Evolutionary conservation across 306 rosid genomes (phyloP).

Genomic region (Parietaria judaica): DNA sequence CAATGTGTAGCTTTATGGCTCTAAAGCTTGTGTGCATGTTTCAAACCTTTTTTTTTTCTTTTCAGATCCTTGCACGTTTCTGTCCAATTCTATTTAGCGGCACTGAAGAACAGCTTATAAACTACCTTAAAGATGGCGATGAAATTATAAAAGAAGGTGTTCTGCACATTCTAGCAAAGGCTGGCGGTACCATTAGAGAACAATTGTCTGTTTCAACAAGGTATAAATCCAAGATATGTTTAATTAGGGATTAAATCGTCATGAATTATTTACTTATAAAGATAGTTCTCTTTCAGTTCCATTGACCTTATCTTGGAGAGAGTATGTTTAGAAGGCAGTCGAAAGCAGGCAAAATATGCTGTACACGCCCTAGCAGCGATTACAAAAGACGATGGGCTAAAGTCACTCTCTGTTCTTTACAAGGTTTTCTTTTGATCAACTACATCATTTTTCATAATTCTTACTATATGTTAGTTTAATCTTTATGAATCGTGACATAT

Average conservation of each 20-base stretch:
- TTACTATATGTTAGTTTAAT: constrained; percentile 5
- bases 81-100: constrained; percentile 78
- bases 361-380: constrained; percentile 93
- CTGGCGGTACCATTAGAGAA: constrained; percentile 89
- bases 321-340: constrained; percentile 82
- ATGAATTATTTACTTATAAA: constrained; percentile 22
- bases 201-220: constrained; percentile 70
- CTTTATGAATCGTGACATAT: constrained; percentile 25
- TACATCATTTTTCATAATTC: constrained; percentile 23
- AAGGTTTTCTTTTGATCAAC: constrained; percentile 70
- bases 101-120: constrained; percentile 65
- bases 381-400: constrained; percentile 93
- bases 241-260: constrained; percentile 13
- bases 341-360: constrained; percentile 93
- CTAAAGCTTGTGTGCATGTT: background rate
- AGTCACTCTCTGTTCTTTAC: constrained; percentile 88
- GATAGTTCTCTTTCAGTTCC: constrained; percentile 51
- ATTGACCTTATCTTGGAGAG: constrained; percentile 84
- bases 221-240: constrained; percentile 30
- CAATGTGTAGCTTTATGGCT: constrained; percentile 14
- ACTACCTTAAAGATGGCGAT: constrained; percentile 74
- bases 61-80: constrained; percentile 84
- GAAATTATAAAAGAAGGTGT: constrained; percentile 76
- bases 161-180: constrained; percentile 75
- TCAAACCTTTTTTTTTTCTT: background rate